A percentile compares a stretch with the other conserved stretches of the same genome.
phyloP scores from a whole-genome alignment of 768 basidiomycete genomes.

The Saitozyma podzolica region DNA sequence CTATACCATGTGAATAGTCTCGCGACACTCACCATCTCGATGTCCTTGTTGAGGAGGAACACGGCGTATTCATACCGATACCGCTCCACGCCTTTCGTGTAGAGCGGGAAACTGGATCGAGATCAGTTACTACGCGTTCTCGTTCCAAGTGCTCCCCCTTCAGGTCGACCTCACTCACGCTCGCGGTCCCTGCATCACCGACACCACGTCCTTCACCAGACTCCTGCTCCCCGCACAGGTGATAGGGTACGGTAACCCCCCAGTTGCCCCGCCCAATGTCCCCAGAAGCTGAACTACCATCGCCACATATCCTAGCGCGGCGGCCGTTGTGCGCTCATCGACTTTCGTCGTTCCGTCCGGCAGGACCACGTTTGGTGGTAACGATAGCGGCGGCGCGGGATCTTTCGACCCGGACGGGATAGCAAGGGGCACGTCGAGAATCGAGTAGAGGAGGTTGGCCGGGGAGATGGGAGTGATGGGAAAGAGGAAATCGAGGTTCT shows the following conservation, averaged over 20 bases:
- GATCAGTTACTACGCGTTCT: constrained; percentile 1
- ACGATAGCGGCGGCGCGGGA: constrained; percentile 76
- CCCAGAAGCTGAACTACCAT: constrained; percentile 81
- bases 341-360: constrained; percentile 35
- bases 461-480: constrained; percentile 85
- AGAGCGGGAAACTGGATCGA: constrained; percentile 80
- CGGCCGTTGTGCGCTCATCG: constrained; percentile 82
- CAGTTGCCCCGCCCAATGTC: constrained; percentile 60
- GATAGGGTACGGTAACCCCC: constrained; percentile 79
- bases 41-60: constrained; percentile 93
- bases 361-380: constrained; percentile 57
- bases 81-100: constrained; percentile 88
- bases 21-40: constrained; percentile 75
- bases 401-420: constrained; percentile 73
- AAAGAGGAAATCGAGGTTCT: constrained; percentile 72
- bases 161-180: constrained; percentile 62
- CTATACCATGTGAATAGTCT: not conserved
- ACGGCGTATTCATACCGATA: constrained; percentile 98
- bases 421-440: constrained; percentile 83
- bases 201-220: constrained; percentile 86
- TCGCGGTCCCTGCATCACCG: constrained; percentile 90
- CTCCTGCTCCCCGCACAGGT: constrained; percentile 88
- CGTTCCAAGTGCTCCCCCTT: too few relatives aligned
- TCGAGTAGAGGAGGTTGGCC: constrained; percentile 82
- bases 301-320: constrained; percentile 85